Conservation (phyloP, 129 eudicot genomes). For the Centella asiatica region DNA sequence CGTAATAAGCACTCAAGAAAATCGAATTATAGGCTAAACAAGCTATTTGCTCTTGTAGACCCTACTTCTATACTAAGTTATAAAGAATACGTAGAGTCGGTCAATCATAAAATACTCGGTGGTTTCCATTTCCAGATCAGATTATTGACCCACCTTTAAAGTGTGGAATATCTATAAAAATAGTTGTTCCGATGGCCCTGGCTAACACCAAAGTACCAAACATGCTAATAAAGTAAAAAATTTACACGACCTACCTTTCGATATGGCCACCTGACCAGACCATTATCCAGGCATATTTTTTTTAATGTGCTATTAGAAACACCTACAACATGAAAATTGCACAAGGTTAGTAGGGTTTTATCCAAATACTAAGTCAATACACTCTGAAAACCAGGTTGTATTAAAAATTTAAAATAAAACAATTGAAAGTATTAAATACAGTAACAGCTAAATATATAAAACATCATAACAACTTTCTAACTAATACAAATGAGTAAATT, state of each 20-base stretch:
- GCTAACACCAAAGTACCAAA: not conserved
- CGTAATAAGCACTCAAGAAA: not conserved
- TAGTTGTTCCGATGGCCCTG: not conserved
- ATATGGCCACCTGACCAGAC: constrained; percentile 49
- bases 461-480: too few relatives aligned
- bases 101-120: not conserved
- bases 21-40: not conserved
- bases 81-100: not conserved
- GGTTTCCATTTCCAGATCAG: too few relatives aligned
- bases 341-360: not conserved
- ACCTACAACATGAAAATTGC: constrained; percentile 19
- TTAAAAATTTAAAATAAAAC: too few relatives aligned
- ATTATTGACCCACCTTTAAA: too few relatives aligned
- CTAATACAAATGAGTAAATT: not conserved
- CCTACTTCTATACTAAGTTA: not conserved
- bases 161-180: too few relatives aligned
- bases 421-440: too few relatives aligned
- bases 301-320: constrained; percentile 26
- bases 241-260: constrained; percentile 25
- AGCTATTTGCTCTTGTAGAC: not conserved
- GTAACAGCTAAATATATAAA: too few relatives aligned
- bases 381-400: not conserved
- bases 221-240: not conserved
- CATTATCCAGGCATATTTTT: constrained; percentile 40
- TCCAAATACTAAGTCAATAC: not conserved